Percentiles rank a stretch among this genome's conserved stretches.
phyloP scores from a whole-genome alignment of 2,329 filamentous ascomycete species.

The Coleophoma eucalyptorum region DNA sequence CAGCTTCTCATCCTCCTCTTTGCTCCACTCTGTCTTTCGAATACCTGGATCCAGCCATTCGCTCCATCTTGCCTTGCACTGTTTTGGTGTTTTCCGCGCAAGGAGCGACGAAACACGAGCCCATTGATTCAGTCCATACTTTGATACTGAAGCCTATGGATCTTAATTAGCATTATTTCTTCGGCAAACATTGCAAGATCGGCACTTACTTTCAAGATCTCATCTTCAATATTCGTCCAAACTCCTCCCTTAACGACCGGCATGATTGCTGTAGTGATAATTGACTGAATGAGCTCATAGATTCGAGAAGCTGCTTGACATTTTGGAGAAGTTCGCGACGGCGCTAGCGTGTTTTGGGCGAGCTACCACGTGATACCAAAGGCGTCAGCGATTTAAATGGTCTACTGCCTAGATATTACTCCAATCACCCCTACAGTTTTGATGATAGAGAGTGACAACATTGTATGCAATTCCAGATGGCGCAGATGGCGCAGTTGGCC shows the following conservation, averaged over 20 bases:
- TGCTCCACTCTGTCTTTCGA: slow-evolving; percentile 98
- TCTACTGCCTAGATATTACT: not conserved
- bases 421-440: too few relatives aligned
- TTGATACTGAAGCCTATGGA: slow-evolving; percentile 63
- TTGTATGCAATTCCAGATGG: too few relatives aligned
- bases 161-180: not conserved
- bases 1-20: slow-evolving; percentile 97
- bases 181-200: not conserved
- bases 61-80: slow-evolving; percentile 97
- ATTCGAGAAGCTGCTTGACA: not conserved
- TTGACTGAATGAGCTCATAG: not conserved
- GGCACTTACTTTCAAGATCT: slow-evolving; percentile 79
- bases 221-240: slow-evolving; percentile 80
- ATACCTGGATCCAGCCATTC: slow-evolving; percentile 99
- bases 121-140: slow-evolving; percentile 97
- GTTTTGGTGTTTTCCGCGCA: slow-evolving; percentile 95
- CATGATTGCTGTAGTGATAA: slow-evolving; percentile 41
- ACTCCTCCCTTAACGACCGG: slow-evolving; percentile 72
- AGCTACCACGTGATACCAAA: not conserved
- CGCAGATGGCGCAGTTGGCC: too few relatives aligned
- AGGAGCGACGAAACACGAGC: slow-evolving; percentile 95
- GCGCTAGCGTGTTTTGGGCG: not conserved
- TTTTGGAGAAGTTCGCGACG: slow-evolving; percentile 1
- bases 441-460: too few relatives aligned
- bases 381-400: not conserved